Evolutionary conservation across 371 early-diverging fungal species (phyloP).

Genomic region (Saksenaea vasiformis): DNA sequence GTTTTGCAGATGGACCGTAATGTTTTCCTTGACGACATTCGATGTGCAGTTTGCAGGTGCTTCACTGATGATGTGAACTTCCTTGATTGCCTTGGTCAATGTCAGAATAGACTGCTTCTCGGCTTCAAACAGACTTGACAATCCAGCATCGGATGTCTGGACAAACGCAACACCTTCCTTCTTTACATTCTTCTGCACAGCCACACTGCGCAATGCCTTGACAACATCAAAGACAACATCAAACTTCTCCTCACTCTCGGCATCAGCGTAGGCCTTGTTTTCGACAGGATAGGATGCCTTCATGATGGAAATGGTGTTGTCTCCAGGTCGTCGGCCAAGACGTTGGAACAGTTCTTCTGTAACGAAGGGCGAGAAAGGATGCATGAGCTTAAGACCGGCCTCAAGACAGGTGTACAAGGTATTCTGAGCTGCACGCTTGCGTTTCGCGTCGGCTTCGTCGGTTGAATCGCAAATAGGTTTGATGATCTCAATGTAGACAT

Average conservation of each 20-base stretch:
- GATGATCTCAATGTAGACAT: conserved; percentile 95
- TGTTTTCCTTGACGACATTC: conserved; percentile 23
- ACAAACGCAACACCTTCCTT: conserved; percentile 38
- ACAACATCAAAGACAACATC: conserved; percentile 78
- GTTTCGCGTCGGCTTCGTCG: conserved; percentile 46
- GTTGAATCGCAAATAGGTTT: conserved; percentile 80
- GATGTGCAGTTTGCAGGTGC: conserved; percentile 79
- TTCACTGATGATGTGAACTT: conserved; percentile 49
- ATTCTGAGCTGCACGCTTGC: conserved; percentile 71
- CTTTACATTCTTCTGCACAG: conserved; percentile 34
- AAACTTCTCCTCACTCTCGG: conserved; percentile 74
- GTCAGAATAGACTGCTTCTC: conserved; percentile 62
- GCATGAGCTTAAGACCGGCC: conserved; percentile 89
- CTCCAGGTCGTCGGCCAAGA: conserved; percentile 73
- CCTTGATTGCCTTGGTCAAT: conserved; percentile 76
- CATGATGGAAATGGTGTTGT: conserved; percentile 62
- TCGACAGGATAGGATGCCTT: conserved; percentile 69
- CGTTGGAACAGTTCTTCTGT: conserved; percentile 99
- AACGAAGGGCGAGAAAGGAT: conserved; percentile 99
- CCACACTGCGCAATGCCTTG: conserved; percentile 76
- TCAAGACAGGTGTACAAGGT: conserved; percentile 95
- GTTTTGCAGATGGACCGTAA: conserved; percentile 35
- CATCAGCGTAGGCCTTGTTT: conserved; percentile 48
- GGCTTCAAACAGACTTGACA: conserved; percentile 33
- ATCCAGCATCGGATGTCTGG: conserved; percentile 26